phyloP scores from a whole-genome alignment of 164 flowering plant genomes.

The Akebia trifoliata region DNA sequence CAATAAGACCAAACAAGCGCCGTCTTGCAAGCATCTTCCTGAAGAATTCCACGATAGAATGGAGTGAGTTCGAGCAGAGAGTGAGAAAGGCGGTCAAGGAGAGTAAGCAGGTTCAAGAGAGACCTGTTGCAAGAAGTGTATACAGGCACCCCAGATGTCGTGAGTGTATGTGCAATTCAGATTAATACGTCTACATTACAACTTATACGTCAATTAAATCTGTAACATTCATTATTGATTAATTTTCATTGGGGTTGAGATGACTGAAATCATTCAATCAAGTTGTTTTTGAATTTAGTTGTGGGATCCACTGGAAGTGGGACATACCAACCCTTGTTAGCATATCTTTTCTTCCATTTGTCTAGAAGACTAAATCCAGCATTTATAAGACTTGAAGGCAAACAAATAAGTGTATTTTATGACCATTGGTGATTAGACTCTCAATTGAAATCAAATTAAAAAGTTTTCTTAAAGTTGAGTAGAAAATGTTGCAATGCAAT shows the following conservation, averaged over 20 bases:
- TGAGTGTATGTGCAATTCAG: slow-evolving; percentile 31
- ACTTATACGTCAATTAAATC: not conserved
- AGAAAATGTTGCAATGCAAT: no score
- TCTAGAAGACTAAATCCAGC: no score
- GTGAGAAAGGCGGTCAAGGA: slow-evolving; percentile 28
- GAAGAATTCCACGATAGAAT: slow-evolving; percentile 78
- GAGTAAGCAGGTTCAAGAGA: slow-evolving; percentile 24
- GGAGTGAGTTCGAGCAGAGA: slow-evolving; percentile 43
- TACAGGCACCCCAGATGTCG: slow-evolving; percentile 33
- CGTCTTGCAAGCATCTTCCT: slow-evolving; percentile 74
- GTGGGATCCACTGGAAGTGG: not conserved
- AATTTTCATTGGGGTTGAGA: not conserved
- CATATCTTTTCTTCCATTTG: no score
- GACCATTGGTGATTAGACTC: no score
- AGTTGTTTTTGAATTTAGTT: not conserved
- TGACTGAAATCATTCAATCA: no score
- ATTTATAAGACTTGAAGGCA: no score
- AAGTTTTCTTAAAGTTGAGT: no score
- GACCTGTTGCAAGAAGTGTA: slow-evolving; percentile 30
- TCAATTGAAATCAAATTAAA: no score
- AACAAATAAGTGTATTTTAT: no score
- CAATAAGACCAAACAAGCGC: slow-evolving; percentile 93
- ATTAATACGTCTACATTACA: not conserved
- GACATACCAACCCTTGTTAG: no score
- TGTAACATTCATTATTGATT: slow-evolving; percentile 10